Conservation (phyloP, 2,329 filamentous ascomycete genomes). For the Fusarium guadeloupense region DNA sequence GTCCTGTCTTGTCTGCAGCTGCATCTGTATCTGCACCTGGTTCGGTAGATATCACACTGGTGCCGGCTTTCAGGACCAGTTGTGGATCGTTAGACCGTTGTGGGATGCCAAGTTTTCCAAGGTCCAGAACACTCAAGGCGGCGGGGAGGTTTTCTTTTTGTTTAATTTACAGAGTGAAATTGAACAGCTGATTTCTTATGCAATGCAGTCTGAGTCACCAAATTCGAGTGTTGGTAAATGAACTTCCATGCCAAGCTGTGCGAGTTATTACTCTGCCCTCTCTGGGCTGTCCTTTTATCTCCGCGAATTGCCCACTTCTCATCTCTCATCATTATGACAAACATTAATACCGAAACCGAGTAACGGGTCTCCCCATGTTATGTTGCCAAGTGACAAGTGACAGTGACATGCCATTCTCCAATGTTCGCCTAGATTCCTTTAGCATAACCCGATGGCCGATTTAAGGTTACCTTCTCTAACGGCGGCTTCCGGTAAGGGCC, state of each 20-base stretch:
- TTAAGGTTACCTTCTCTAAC: constrained; percentile 7
- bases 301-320: background rate
- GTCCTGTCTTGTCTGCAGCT: too few species aligned
- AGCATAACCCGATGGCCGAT: background rate
- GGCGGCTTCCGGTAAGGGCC: background rate
- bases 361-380: too few species aligned
- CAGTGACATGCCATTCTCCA: background rate
- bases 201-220: too few species aligned
- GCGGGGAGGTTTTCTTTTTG: too few species aligned
- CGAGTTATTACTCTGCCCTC: background rate
- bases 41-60: constrained; percentile 9
- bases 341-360: too few species aligned
- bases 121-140: background rate
- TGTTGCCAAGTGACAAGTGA: background rate
- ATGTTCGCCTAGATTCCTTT: background rate
- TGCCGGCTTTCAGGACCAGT: constrained; percentile 4
- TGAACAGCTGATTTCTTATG: too few species aligned
- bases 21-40: background rate
- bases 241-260: background rate
- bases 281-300: background rate
- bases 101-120: background rate
- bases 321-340: too few species aligned
- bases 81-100: constrained; percentile 6
- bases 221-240: background rate
- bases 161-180: too few species aligned